These are phyloP conservation scores for Dactylellina drechsleri DNA, from an alignment of 2,329 filamentous ascomycete genomes.

Conservation along the genomic window DNA sequence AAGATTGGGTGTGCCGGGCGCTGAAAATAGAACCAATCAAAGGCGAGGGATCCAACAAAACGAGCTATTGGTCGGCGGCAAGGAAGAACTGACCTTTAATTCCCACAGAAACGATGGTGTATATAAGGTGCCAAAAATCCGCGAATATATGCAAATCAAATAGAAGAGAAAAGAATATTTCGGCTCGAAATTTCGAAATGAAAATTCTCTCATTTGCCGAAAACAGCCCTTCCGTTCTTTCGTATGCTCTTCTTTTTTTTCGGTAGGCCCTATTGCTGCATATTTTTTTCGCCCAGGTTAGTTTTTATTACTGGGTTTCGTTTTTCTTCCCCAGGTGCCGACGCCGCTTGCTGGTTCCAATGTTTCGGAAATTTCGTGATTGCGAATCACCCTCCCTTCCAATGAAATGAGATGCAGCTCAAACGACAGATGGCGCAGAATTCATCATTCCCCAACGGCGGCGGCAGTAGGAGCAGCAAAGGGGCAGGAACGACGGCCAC, in stretches of 20 bases:
- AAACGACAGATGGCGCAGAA: slow-evolving; percentile 46
- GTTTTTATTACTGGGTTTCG: slow-evolving; percentile 14
- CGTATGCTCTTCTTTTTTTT: not conserved
- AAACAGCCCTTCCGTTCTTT: slow-evolving; percentile 13
- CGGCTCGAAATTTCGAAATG: slow-evolving; percentile 19
- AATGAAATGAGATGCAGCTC: slow-evolving; percentile 35
- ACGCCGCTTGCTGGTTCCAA: slow-evolving; percentile 1
- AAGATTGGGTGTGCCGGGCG: slow-evolving; percentile 35
- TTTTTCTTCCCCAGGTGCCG: not conserved
- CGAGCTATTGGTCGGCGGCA: slow-evolving; percentile 49
- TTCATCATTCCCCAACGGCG: slow-evolving; percentile 6
- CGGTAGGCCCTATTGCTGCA: slow-evolving; percentile 12
- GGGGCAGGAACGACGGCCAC: not conserved
- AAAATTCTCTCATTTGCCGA: not conserved
- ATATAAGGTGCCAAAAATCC: slow-evolving; percentile 41
- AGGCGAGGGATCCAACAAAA: slow-evolving; percentile 9
- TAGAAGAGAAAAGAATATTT: slow-evolving; percentile 16
- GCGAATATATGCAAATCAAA: slow-evolving; percentile 4
- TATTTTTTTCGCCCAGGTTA: slow-evolving; percentile 30
- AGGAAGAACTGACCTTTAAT: slow-evolving; percentile 43
- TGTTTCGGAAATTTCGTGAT: slow-evolving; percentile 29
- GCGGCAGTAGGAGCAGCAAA: not conserved
- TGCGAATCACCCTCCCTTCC: slow-evolving; percentile 17
- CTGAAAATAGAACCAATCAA: slow-evolving; percentile 47
- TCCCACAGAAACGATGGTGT: slow-evolving; percentile 5